Evolutionary conservation across 2,329 filamentous ascomycete genomes (phyloP).

Genomic region (Capronia epimyces): DNA sequence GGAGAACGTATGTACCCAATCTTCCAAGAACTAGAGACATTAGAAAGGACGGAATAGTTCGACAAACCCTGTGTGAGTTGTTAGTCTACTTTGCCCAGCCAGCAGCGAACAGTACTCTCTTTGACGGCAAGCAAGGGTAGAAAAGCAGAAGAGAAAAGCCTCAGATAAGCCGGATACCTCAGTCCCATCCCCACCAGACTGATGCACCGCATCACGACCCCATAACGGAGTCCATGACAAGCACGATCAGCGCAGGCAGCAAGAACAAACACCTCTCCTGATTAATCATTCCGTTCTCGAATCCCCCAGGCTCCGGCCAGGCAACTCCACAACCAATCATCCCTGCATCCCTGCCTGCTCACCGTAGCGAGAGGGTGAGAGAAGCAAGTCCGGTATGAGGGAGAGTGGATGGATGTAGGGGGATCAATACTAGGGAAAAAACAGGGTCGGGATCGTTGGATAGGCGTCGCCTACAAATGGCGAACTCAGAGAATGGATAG

Average conservation of each 20-base stretch:
- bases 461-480: constrained; percentile 11
- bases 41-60: too few species aligned
- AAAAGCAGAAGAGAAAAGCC: constrained; percentile 1
- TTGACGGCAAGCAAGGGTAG: not conserved
- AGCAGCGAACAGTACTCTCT: not conserved
- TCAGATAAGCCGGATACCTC: constrained; percentile 30
- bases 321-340: constrained; percentile 44
- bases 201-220: constrained; percentile 7
- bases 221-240: constrained; percentile 23
- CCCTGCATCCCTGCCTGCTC: constrained; percentile 27
- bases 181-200: constrained; percentile 22
- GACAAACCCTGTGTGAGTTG: not conserved
- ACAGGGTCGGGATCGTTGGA: not conserved
- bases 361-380: constrained; percentile 12
- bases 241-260: constrained; percentile 8
- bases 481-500: constrained; percentile 58
- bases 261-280: constrained; percentile 8
- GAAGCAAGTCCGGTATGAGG: constrained; percentile 43
- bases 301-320: constrained; percentile 1
- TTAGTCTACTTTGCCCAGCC: not conserved
- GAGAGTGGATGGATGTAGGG: constrained; percentile 29
- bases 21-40: too few species aligned
- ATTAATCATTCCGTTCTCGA: not conserved
- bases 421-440: not conserved
- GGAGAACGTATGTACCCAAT: too few species aligned